Conservation (phyloP, 768 basidiomycete genomes). For the Clitopilus hobsonii region DNA sequence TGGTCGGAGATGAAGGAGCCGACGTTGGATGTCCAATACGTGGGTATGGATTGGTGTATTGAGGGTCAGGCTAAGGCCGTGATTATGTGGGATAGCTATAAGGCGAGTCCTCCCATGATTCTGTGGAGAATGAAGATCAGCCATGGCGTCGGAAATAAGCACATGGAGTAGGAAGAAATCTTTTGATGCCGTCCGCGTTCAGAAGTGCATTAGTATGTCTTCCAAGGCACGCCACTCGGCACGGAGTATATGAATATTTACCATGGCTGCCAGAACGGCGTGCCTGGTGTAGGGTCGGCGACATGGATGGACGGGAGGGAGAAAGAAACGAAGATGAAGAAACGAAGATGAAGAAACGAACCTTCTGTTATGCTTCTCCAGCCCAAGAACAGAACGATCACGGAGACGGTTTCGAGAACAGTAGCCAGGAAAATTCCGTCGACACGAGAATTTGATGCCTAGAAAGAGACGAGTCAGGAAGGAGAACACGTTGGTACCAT, state of each 20-base stretch:
- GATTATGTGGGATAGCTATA: neutral
- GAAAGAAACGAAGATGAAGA: slow-evolving; percentile 6
- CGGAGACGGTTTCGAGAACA: slow-evolving; percentile 70
- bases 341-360: slow-evolving; percentile 21
- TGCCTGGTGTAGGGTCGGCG: neutral
- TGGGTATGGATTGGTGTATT: neutral
- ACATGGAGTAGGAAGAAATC: neutral
- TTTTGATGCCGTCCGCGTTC: neutral
- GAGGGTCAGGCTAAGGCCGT: neutral
- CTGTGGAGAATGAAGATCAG: neutral
- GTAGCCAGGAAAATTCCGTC: slow-evolving; percentile 90
- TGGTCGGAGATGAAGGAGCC: neutral
- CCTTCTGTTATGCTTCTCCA: slow-evolving; percentile 92
- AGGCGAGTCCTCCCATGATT: neutral
- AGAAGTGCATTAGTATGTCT: neutral
- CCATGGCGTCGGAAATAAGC: neutral
- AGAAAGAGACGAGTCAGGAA: neutral
- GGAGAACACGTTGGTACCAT: too few species aligned
- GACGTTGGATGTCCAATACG: neutral
- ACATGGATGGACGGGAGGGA: neutral
- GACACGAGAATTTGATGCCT: slow-evolving; percentile 63
- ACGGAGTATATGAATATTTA: neutral
- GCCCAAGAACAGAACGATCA: slow-evolving; percentile 66
- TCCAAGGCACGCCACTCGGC: neutral
- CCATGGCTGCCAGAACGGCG: neutral